Percentiles rank a stretch among this genome's conserved stretches.
Conservation (phyloP, 495 filamentous ascomycete genomes). For the Xylaria nigripes region DNA sequence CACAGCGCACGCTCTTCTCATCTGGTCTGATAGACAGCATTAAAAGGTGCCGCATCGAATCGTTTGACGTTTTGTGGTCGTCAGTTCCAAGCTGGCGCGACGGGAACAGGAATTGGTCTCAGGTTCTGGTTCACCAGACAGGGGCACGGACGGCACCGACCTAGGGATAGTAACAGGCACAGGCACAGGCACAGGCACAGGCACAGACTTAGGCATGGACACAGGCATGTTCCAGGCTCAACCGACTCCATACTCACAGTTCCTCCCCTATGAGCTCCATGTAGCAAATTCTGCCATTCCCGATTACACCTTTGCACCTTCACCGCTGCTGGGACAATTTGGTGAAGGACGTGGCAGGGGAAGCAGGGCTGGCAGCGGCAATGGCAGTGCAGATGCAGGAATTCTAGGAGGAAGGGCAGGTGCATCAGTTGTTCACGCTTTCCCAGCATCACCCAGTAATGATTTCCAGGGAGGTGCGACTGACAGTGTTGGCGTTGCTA, state of each 20-base stretch:
- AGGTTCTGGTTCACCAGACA: slow-evolving; percentile 19
- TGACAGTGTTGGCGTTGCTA: slow-evolving; percentile 29
- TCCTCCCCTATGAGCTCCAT: slow-evolving; percentile 10
- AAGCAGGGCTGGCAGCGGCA: background rate
- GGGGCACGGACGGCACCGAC: background rate
- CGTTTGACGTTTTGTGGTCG: background rate
- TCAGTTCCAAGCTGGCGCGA: slow-evolving; percentile 10
- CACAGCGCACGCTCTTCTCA: slow-evolving; percentile 1
- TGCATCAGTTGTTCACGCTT: slow-evolving; percentile 15
- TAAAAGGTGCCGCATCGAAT: background rate
- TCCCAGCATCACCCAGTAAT: slow-evolving; percentile 8
- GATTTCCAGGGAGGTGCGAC: background rate
- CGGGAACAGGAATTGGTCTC: slow-evolving; percentile 10
- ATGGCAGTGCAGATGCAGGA: background rate
- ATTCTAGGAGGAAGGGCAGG: slow-evolving; percentile 15
- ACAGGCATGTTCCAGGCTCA: slow-evolving; percentile 49
- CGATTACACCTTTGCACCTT: slow-evolving; percentile 38
- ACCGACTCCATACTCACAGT: slow-evolving; percentile 37
- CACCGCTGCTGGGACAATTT: slow-evolving; percentile 32
- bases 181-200: slow-evolving; percentile 28
- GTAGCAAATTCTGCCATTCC: slow-evolving; percentile 32
- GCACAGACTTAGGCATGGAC: slow-evolving; percentile 13
- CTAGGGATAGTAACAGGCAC: slow-evolving; percentile 20
- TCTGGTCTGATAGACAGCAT: slow-evolving; percentile 1
- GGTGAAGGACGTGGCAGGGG: slow-evolving; percentile 19